Evolutionary conservation across 192 early-diverging fungal species (phyloP).

Genomic region (Radiomyces spectabilis): DNA sequence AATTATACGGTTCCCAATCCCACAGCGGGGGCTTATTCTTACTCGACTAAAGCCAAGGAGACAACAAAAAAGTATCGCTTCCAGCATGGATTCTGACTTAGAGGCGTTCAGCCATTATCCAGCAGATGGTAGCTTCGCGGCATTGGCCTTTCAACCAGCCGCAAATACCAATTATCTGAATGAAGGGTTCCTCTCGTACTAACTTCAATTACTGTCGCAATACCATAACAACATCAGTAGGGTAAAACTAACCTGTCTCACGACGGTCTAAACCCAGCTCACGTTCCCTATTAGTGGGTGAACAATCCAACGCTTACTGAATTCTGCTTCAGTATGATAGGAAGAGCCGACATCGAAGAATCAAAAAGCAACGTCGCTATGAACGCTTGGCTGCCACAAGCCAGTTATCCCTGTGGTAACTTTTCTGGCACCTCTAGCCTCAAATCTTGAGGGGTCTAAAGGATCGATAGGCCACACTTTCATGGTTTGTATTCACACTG

Average conservation of each 20-base stretch:
- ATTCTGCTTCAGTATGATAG: constrained; percentile 82
- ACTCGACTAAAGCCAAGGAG: constrained; percentile 31
- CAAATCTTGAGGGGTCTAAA: no score
- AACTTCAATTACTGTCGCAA: no score
- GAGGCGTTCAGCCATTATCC: constrained; percentile 72
- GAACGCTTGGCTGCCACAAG: constrained; percentile 74
- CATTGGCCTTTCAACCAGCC: constrained; percentile 65
- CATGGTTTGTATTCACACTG: no score
- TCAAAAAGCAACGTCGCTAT: constrained; percentile 83
- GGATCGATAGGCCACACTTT: no score
- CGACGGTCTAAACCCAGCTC: constrained; percentile 93
- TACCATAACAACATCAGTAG: no score
- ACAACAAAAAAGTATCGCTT: constrained; percentile 37
- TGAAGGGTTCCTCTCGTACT: no score
- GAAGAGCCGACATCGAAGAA: constrained; percentile 84
- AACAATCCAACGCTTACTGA: constrained; percentile 83
- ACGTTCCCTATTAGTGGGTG: constrained; percentile 88
- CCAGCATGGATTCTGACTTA: constrained; percentile 71
- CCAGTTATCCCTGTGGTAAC: constrained; percentile 79
- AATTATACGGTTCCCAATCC: not conserved
- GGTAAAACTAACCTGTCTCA: constrained; percentile 96
- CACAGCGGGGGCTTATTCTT: constrained; percentile 31
- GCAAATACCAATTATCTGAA: no score
- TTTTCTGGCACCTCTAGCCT: constrained; percentile 78
- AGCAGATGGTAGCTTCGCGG: constrained; percentile 71